phyloP scores from a whole-genome alignment of 2,329 filamentous ascomycete species.

The Penicillium sp. region DNA sequence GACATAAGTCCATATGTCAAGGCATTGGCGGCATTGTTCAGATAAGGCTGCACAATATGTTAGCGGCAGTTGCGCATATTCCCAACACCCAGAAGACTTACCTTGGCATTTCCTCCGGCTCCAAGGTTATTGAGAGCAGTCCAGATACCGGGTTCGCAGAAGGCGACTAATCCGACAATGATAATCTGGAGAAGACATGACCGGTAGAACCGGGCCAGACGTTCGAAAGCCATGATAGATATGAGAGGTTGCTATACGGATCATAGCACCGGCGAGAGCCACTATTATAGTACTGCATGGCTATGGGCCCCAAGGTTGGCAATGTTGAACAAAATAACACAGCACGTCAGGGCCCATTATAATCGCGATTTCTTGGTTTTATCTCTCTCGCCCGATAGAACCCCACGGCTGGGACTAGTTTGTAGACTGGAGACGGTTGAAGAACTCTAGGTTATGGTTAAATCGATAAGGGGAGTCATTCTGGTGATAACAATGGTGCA shows the following conservation, averaged over 20 bases:
- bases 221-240: slow-evolving; percentile 8
- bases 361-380: slow-evolving; percentile 14
- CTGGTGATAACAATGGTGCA: neutral
- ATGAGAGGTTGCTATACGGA: neutral
- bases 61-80: neutral
- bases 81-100: neutral
- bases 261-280: neutral
- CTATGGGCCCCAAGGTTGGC: neutral
- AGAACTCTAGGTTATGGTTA: neutral
- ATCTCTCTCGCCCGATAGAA: neutral
- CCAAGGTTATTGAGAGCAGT: slow-evolving; percentile 47
- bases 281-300: neutral
- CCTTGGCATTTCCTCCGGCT: slow-evolving; percentile 38
- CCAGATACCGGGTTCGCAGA: slow-evolving; percentile 48
- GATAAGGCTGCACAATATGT: slow-evolving; percentile 42
- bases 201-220: slow-evolving; percentile 34
- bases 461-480: neutral
- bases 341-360: slow-evolving; percentile 16
- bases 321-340: neutral
- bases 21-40: slow-evolving; percentile 53
- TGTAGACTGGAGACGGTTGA: neutral
- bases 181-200: slow-evolving; percentile 47
- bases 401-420: neutral
- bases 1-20: slow-evolving; percentile 51
- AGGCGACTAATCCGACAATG: slow-evolving; percentile 42